Evolutionary conservation across 805 yeast species (phyloP), one percentile per base, ranked within the genome.

Genomic region (Barnettozyma siamensis): DNA sequence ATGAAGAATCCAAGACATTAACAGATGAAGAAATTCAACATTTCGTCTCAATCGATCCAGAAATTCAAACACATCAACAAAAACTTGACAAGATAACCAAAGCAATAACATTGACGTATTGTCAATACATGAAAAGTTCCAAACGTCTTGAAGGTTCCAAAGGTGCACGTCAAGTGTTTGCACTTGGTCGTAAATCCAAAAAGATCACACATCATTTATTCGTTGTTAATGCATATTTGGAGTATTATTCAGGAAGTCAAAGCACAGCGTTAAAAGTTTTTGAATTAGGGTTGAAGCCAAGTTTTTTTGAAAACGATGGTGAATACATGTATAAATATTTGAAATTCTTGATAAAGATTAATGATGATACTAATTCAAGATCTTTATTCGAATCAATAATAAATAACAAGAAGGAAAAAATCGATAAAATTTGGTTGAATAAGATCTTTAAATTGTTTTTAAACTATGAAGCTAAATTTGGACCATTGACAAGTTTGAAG

Each of bases 141-240:
- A 87, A 86, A 53, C 70, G 96, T 47, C 31, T 73, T 17, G 69
- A 71, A 35, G 91, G 89, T 4, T 67, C 82, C 26, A 75, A 76
- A 38, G 88, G 81, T 29, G 88, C 95, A 2, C 73, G 98, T 46
- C 58, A 67, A 19, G 68, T 86, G 2, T 88, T 88, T 58, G 73
- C 83, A 41, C 74, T 71, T 49, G 83, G 84, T 8, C 76, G 95
- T 51, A 73, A 76, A 49, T 57, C 67, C n/a, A 69, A 64, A 45
- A 55, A 49, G 19, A 64, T 67, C 10, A 82, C 94, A 1, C 78
- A 80, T 66, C 87, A 87, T 51, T 73, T 91, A 17, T 91, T 75
- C 61, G 80, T 81, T 17, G 91, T 86, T 44, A 83, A 84, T 54
- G 96, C 97, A 1, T 67, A 77, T 57, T 69, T 88, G 67, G 99